Base-by-base conservation (phyloP, 768 basidiomycete genomes). In the Amanita rubescens region DNA sequence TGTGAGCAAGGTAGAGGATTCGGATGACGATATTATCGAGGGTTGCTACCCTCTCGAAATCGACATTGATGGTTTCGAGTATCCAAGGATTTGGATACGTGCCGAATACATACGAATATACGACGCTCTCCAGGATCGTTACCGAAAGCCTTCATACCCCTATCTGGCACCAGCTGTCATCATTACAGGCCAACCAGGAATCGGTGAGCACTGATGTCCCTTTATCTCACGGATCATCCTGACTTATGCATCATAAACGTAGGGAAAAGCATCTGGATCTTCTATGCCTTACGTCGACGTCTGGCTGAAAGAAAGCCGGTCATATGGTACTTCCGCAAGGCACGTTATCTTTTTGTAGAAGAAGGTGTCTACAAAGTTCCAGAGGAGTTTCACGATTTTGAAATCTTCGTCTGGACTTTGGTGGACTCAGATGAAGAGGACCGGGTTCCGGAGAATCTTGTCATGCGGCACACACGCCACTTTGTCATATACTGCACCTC, bases 401-500 rank as follows among this genome's bases (percentile, higher is more conserved):
- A 37, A 30, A 25, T 17, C 41, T 48, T 54, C 39, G 46, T 60
- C 49, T 60, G 59, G 59, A 60, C 58, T 41, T 52, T 60, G 37
- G 58, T 58, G 5, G 58, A 60, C 44, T 50, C 58, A 19, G 59
- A 56, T 51, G 55, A 55, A n/a, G 37, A 41, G 45, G 49, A 56
- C 3, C 55, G 58, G 20, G 55, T 54, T 54, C 59, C 55, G 54
- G n/a, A 49, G 3, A n/a, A 58, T 54, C 55, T 58, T 46, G 41
- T 58, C 42, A 46, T 37, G 37, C 43, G 9, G 37, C 14, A 38
- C n/a, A 56, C 51, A 30, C 55, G 49, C 9, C 58, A 49, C 44
- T 59, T 52, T 38, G 59, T 60, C 9, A 58, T 48, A 48, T 61
- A 59, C 27, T 35, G 49, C 58, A 59, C 59, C 38, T 58, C 59